Conservation (phyloP, 2,329 filamentous ascomycete genomes). For the Diaporthe humulicola region DNA sequence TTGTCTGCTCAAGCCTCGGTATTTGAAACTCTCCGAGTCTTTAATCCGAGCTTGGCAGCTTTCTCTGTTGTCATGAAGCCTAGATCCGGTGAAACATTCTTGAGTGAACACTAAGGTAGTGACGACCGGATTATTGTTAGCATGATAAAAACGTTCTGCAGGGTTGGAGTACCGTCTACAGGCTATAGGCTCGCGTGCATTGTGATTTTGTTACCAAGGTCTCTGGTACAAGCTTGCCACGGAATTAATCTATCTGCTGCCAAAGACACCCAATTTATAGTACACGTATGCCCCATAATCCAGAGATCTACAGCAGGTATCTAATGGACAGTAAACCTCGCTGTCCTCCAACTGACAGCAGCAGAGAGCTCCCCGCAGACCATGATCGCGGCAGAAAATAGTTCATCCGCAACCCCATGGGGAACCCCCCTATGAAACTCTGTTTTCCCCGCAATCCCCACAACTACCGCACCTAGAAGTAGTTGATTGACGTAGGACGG, state of each 20-base stretch:
- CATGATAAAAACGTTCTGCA: neutral
- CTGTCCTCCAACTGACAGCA: neutral
- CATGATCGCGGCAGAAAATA: neutral
- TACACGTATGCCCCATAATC: neutral
- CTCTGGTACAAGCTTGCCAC: neutral
- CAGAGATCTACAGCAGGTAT: too few species aligned
- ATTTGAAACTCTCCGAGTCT: neutral
- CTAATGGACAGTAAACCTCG: neutral
- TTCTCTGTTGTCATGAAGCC: neutral
- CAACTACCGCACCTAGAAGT: neutral
- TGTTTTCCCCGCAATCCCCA: constrained; percentile 26
- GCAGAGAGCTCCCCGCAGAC: neutral
- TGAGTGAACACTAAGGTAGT: neutral
- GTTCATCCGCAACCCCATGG: constrained; percentile 22
- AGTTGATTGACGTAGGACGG: constrained; percentile 3
- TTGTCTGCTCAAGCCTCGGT: neutral
- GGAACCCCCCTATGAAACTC: neutral
- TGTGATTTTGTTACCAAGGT: too few species aligned
- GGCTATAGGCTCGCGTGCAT: too few species aligned
- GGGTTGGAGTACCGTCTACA: neutral
- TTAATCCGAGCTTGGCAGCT: neutral
- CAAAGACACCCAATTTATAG: neutral
- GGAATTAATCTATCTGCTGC: neutral
- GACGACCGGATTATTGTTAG: neutral
- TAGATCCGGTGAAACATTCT: neutral